A percentile compares a stretch with the other conserved stretches of the same genome.
These are phyloP conservation scores for Mortierella sp. DNA, from an alignment of 371 early-diverging fungal species.

Conservation along the genomic window DNA sequence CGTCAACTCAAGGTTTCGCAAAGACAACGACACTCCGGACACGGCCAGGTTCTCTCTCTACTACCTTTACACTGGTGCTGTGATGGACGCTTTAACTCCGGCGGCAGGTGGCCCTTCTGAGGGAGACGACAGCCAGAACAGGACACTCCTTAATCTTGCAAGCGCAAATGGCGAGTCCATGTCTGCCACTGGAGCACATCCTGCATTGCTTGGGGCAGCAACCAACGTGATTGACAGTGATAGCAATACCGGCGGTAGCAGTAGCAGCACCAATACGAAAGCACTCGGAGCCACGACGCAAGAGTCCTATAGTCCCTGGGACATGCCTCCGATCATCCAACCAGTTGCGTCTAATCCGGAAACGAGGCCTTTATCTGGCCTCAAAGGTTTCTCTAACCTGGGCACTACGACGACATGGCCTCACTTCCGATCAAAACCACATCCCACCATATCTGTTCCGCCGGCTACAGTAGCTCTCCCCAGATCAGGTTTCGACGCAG, in stretches of 20 bases:
- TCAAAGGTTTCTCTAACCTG: slow-evolving; percentile 41
- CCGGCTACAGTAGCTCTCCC: slow-evolving; percentile 21
- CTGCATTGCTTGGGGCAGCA: not conserved
- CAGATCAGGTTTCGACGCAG: slow-evolving; percentile 31
- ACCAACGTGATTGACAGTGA: not conserved
- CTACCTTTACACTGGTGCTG: not conserved
- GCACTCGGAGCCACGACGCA: slow-evolving; percentile 2
- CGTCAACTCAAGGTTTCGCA: no score
- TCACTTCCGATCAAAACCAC: slow-evolving; percentile 47
- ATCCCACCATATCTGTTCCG: slow-evolving; percentile 48
- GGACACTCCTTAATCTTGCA: not conserved
- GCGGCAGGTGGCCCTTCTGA: slow-evolving; percentile 2
- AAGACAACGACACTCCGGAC: no score
- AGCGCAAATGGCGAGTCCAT: slow-evolving; percentile 2
- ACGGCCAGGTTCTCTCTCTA: no score
- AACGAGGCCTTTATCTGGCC: slow-evolving; percentile 9
- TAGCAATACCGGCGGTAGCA: slow-evolving; percentile 5
- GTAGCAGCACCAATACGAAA: slow-evolving; percentile 1
- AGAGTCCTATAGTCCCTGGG: slow-evolving; percentile 49
- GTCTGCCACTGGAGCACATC: slow-evolving; percentile 1
- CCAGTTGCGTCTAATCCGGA: slow-evolving; percentile 14
- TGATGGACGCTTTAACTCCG: slow-evolving; percentile 1
- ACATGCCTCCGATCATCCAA: slow-evolving; percentile 49
- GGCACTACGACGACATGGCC: slow-evolving; percentile 35
- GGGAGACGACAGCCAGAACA: slow-evolving; percentile 7